Evolutionary conservation across 371 early-diverging fungal genomes (phyloP).

Genomic region (Mucor mucedo): DNA sequence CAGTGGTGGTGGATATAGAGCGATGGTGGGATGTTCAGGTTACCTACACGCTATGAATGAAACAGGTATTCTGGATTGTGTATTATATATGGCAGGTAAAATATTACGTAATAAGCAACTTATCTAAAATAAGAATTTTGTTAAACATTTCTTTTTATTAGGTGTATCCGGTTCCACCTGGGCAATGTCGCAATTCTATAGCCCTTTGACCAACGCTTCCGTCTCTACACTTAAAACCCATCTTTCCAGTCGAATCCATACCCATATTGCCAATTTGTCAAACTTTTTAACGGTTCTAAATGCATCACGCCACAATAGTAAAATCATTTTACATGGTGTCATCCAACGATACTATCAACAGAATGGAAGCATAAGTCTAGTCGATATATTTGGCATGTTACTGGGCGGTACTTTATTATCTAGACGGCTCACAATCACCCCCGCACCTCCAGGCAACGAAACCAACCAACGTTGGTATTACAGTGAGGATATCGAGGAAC

Average conservation of each 20-base stretch:
- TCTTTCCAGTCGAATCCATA: conserved; percentile 43
- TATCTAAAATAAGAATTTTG: not conserved
- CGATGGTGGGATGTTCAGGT: conserved; percentile 70
- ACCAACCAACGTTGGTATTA: conserved; percentile 29
- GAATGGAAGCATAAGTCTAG: conserved; percentile 53
- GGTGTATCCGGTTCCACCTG: conserved; percentile 65
- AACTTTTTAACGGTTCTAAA: conserved; percentile 41
- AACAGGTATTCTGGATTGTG: conserved; percentile 63
- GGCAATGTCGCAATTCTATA: conserved; percentile 52
- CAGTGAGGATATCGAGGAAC: conserved; percentile 53
- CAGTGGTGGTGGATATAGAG: conserved; percentile 77
- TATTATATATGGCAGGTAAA: conserved; percentile 61
- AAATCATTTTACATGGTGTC: conserved; percentile 54
- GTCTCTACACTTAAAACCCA: conserved; percentile 32
- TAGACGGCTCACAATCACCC: not conserved
- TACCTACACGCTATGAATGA: conserved; percentile 62
- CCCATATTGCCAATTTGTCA: conserved; percentile 50
- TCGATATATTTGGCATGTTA: conserved; percentile 72
- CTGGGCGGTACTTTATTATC: conserved; percentile 66
- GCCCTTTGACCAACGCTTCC: conserved; percentile 34
- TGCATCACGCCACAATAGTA: conserved; percentile 46
- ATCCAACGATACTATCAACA: conserved; percentile 59
- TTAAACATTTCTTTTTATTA: not conserved
- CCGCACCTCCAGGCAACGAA: conserved; percentile 20
- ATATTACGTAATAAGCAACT: not conserved